phyloP scores from a whole-genome alignment of 1,284 basidiomycete species.

The Schizophyllum commune region DNA sequence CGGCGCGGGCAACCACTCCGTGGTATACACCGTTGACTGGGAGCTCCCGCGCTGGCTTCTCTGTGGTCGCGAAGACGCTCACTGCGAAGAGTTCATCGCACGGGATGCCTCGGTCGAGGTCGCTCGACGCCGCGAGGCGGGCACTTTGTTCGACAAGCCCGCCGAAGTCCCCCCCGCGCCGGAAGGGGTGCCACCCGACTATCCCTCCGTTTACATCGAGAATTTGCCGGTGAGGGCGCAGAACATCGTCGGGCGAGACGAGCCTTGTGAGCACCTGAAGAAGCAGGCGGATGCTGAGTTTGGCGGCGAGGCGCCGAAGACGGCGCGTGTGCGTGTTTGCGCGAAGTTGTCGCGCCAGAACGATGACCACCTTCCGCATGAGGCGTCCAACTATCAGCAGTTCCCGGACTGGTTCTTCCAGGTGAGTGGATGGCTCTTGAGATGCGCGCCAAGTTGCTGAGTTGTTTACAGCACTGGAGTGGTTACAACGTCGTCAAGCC shows the following conservation, averaged over 20 bases:
- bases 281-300: neutral
- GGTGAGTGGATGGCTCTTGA: conserved; percentile 7
- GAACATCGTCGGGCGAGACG: neutral
- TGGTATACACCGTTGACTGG: conserved; percentile 32
- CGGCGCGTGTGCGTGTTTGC: conserved; percentile 22
- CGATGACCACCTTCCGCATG: conserved; percentile 24
- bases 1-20: conserved; percentile 33
- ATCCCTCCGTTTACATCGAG: neutral
- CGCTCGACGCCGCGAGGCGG: neutral
- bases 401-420: conserved; percentile 39
- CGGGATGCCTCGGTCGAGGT: neutral
- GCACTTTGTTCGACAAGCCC: neutral
- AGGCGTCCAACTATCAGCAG: conserved; percentile 34
- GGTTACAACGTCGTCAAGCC: conserved; percentile 25
- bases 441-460: neutral
- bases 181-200: neutral
- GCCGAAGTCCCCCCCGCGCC: neutral
- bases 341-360: conserved; percentile 24
- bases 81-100: neutral
- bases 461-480: conserved; percentile 24
- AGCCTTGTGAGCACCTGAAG: neutral
- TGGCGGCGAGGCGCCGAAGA: conserved; percentile 16
- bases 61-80: neutral
- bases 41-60: conserved; percentile 33
- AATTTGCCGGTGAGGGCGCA: neutral